A percentile compares a stretch with the other conserved stretches of the same genome.
These are phyloP conservation scores for Lasiodiplodia sp. DNA, from an alignment of 2,329 filamentous ascomycete genomes.

Conservation along the genomic window DNA sequence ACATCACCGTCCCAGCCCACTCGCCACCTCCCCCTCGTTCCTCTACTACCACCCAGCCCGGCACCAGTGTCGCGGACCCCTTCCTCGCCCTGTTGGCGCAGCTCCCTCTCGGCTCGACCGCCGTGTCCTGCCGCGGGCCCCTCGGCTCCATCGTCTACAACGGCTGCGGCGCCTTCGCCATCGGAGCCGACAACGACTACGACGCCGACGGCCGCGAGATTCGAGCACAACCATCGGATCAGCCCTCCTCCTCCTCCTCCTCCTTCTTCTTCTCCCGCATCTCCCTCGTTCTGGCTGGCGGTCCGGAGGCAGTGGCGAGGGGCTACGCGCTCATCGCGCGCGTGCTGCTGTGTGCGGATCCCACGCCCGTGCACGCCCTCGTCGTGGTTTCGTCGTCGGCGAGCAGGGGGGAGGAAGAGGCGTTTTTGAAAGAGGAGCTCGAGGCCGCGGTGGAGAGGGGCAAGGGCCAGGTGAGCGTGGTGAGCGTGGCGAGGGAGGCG, in stretches of 20 bases:
- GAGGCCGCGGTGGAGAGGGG: constrained; percentile 48
- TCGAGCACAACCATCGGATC: no score
- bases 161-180: constrained; percentile 55
- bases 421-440: constrained; percentile 52
- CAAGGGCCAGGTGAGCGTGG: constrained; percentile 51
- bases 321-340: constrained; percentile 59
- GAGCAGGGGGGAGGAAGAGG: constrained; percentile 57
- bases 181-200: constrained; percentile 44
- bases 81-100: neutral
- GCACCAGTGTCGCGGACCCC: neutral
- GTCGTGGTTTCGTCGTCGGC: constrained; percentile 45
- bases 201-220: neutral
- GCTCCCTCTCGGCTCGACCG: neutral
- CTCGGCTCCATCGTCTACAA: constrained; percentile 60
- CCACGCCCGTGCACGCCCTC: constrained; percentile 51
- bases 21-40: neutral
- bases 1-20: constrained; percentile 33
- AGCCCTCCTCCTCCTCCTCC: constrained; percentile 31
- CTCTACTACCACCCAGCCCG: neutral
- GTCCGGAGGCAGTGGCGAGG: constrained; percentile 58
- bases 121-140: constrained; percentile 54
- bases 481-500: constrained; percentile 59
- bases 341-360: constrained; percentile 47
- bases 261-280: constrained; percentile 53
- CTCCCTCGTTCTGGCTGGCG: constrained; percentile 59